Conservation (phyloP, 192 early-diverging fungal species). For the Rhizoclosmatium sp. region DNA sequence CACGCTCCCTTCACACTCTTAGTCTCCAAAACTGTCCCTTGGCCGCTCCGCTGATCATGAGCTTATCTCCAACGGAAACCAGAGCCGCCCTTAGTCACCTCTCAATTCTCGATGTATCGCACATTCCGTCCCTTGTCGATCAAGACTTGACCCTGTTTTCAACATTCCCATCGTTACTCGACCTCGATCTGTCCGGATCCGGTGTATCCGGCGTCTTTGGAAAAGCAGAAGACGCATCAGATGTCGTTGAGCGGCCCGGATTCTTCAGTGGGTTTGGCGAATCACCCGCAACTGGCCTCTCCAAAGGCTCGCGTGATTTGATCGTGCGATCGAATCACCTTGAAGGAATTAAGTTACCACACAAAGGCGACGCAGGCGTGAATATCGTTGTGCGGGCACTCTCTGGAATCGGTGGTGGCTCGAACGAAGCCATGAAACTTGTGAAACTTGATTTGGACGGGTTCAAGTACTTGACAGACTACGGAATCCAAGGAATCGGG, state of each 20-base stretch:
- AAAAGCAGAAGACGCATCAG: neutral
- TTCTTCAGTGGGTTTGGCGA: neutral
- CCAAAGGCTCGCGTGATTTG: slow-evolving; percentile 15
- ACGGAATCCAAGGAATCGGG: slow-evolving; percentile 47
- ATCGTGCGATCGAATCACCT: slow-evolving; percentile 42
- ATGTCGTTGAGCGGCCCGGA: neutral
- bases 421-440: slow-evolving; percentile 41
- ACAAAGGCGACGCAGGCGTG: slow-evolving; percentile 55
- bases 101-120: slow-evolving; percentile 12
- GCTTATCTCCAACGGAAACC: neutral
- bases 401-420: slow-evolving; percentile 41
- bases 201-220: neutral
- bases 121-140: neutral
- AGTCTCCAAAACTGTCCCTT: slow-evolving; percentile 26
- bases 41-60: neutral
- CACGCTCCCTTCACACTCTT: neutral
- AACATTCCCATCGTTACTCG: slow-evolving; percentile 2
- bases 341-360: slow-evolving; percentile 55
- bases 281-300: neutral
- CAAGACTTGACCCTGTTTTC: neutral
- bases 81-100: neutral
- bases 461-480: slow-evolving; percentile 54
- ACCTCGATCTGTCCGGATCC: slow-evolving; percentile 27
- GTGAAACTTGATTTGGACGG: slow-evolving; percentile 53
- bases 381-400: slow-evolving; percentile 44